phyloP scores from a whole-genome alignment of 768 basidiomycete genomes.

The Boletales sp. region DNA sequence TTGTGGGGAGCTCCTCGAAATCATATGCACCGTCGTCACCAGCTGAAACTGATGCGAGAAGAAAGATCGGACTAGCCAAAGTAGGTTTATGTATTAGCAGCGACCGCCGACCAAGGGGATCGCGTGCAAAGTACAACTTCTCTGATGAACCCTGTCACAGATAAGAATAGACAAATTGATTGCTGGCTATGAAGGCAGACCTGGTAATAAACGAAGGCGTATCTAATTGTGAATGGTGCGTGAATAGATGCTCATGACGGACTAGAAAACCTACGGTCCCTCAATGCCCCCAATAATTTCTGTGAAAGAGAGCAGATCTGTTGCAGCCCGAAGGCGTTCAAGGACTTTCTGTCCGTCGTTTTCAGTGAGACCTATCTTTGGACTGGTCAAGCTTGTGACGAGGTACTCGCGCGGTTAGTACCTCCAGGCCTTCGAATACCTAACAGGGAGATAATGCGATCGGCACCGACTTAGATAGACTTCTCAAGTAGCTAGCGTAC shows the following conservation, averaged over 20 bases:
- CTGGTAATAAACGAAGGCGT: constrained; percentile 78
- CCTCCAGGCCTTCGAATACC: constrained; percentile 81
- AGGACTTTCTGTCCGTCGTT: constrained; percentile 70
- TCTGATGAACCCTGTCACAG: constrained; percentile 37
- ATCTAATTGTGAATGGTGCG: constrained; percentile 39
- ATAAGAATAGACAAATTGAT: background rate
- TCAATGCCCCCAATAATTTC: constrained; percentile 60
- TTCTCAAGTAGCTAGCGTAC: constrained; percentile 33
- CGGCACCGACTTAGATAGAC: background rate
- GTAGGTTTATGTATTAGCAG: constrained; percentile 67
- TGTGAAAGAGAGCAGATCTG: constrained; percentile 40
- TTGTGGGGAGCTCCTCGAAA: constrained; percentile 62
- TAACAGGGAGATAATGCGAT: constrained; percentile 15
- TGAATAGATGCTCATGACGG: background rate
- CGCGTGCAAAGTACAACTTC: constrained; percentile 69
- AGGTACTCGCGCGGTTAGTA: constrained; percentile 26
- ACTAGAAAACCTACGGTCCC: constrained; percentile 63
- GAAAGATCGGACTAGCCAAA: constrained; percentile 43
- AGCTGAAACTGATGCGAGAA: constrained; percentile 64
- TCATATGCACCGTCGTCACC: constrained; percentile 44
- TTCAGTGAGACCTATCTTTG: constrained; percentile 54
- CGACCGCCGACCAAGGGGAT: constrained; percentile 86
- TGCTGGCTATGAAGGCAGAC: constrained; percentile 36
- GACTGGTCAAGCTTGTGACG: constrained; percentile 7
- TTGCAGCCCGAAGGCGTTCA: constrained; percentile 21